Base-by-base conservation (phyloP, 257 asterid genomes). In the Dorcoceras hygrometricum region DNA sequence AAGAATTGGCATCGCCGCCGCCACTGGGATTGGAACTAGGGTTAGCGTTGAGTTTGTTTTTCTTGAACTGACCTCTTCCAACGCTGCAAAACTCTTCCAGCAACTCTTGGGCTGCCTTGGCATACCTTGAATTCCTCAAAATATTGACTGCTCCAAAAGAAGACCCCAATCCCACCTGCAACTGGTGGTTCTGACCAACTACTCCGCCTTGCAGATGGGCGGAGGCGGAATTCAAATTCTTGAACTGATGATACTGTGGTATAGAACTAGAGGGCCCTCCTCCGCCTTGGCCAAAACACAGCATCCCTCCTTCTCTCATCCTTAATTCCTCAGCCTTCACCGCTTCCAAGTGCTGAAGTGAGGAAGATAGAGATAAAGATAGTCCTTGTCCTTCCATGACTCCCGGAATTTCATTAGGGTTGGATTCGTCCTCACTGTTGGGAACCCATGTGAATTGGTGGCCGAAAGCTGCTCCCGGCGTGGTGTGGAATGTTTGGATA, bases 71-170 rank as follows among this genome's bases (percentile, higher is more conserved):
- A 18, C 95, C 95, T 19, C 91, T 81, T 28, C 97, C 96, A 29
- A 90, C 98, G 48, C 91, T 88, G 68, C 99, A 94, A 73, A 90
- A 94, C 71, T 94, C 99, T 57, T 90, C 98, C 68, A 94, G 63
- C 75, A 94, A 73, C 34, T 94, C 97, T 59, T 88, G 96, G 0
- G 96, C 96, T 1, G 96, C 89, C 65, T 94, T 90, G 0, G 93
- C 93, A 32, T 90, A 94, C 68, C 72, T 85, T 0, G 96, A 90
- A 60, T 79, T 90, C 66, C 96, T 72, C 61, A 94, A 65, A 39
- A 82, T 83, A 73, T 79, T 85, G 57, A 90, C 82, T 23, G 83
- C 59, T 1, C 89, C 92, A 10, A 78, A 27, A 0, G 91, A 67
- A 0, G 95, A 78, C 16, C 87, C 83, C 31, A 66, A 64, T 23